Evolutionary conservation across 2,329 filamentous ascomycete species (phyloP).

Genomic region (Pseudocercospora musae): DNA sequence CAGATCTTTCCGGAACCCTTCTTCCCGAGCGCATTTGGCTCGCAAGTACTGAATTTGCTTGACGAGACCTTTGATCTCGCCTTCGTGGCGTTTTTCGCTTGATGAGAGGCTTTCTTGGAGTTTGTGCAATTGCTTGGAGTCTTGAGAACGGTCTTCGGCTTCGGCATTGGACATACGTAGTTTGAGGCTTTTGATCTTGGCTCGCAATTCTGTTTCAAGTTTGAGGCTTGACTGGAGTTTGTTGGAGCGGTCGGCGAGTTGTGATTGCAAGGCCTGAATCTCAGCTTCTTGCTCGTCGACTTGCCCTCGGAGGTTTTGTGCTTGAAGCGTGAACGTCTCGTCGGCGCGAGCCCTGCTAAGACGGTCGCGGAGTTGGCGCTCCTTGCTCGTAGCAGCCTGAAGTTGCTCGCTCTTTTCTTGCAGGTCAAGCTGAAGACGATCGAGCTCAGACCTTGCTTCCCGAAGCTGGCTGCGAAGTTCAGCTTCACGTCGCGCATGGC

Average conservation of each 20-base stretch:
- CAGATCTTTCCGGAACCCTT: slow-evolving; percentile 72
- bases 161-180: slow-evolving; percentile 17
- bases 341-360: slow-evolving; percentile 30
- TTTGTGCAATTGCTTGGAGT: slow-evolving; percentile 32
- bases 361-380: slow-evolving; percentile 39
- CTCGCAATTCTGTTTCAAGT: slow-evolving; percentile 37
- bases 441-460: slow-evolving; percentile 34
- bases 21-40: slow-evolving; percentile 75
- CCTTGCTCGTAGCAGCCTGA: slow-evolving; percentile 38
- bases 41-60: slow-evolving; percentile 92
- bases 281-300: slow-evolving; percentile 41
- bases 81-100: slow-evolving; percentile 66
- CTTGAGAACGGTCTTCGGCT: slow-evolving; percentile 18
- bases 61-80: slow-evolving; percentile 75
- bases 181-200: slow-evolving; percentile 28
- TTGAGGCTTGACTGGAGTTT: slow-evolving; percentile 30
- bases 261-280: slow-evolving; percentile 38
- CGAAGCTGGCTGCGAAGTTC: slow-evolving; percentile 39
- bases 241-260: slow-evolving; percentile 34
- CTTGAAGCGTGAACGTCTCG: slow-evolving; percentile 36
- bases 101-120: slow-evolving; percentile 53
- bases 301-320: slow-evolving; percentile 38
- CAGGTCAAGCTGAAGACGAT: slow-evolving; percentile 38
- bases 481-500: slow-evolving; percentile 38
- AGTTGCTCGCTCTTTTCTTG: slow-evolving; percentile 43